These are phyloP conservation scores for Alternaria rosae DNA, from an alignment of 2,329 filamentous ascomycete genomes.

Conservation along the genomic window DNA sequence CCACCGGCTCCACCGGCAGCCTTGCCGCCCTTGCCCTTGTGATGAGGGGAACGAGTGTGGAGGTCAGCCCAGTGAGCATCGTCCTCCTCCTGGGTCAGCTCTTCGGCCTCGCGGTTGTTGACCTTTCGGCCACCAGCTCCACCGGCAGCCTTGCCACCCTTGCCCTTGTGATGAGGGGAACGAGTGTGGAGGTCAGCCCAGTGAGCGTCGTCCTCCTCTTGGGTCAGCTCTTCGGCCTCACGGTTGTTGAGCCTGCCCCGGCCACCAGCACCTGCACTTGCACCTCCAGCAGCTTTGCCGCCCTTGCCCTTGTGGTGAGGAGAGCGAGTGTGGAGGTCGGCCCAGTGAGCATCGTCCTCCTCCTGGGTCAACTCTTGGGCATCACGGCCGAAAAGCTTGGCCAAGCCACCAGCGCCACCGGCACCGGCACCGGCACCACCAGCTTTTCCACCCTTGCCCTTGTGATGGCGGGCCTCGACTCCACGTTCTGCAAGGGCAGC, in stretches of 20 bases:
- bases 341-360: slow-evolving; percentile 17
- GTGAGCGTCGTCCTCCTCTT: not conserved
- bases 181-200: slow-evolving; percentile 1
- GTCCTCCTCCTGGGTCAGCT: slow-evolving; percentile 10
- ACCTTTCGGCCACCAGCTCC: no score
- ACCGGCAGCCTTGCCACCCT: slow-evolving; percentile 6
- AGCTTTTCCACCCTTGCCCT: slow-evolving; percentile 20
- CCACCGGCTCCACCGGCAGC: not conserved
- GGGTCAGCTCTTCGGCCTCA: not conserved
- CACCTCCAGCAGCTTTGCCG: not conserved
- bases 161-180: slow-evolving; percentile 13
- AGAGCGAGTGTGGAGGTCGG: slow-evolving; percentile 15
- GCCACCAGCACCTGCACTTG: not conserved
- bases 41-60: slow-evolving; percentile 15
- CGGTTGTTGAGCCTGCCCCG: not conserved
- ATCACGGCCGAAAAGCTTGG: slow-evolving; percentile 3
- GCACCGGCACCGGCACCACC: not conserved
- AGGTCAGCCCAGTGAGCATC: slow-evolving; percentile 21
- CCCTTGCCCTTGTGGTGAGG: slow-evolving; percentile 15
- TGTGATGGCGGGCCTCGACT: slow-evolving; percentile 25
- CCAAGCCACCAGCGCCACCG: not conserved
- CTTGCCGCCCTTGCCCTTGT: slow-evolving; percentile 12
- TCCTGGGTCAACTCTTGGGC: slow-evolving; percentile 3
- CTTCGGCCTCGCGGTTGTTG: no score
- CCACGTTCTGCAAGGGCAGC: slow-evolving; percentile 30